phyloP scores from a whole-genome alignment of 352 stramenopile genomes.

The Pythium guiyangense region DNA sequence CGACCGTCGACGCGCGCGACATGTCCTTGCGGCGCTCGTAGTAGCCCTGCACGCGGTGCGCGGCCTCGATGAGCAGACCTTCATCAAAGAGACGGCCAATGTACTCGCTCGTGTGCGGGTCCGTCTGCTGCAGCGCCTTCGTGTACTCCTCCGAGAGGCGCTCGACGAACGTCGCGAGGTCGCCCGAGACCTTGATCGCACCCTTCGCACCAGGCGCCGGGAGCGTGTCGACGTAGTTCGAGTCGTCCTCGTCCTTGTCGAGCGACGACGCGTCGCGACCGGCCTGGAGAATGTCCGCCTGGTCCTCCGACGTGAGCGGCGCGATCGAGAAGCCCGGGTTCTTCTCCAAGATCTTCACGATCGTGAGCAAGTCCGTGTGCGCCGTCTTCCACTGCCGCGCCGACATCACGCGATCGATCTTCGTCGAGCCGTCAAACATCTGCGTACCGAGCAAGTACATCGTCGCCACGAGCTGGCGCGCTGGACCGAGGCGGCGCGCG shows the following conservation, averaged over 20 bases:
- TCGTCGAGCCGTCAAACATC: constrained; percentile 78
- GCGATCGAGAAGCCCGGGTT: constrained; percentile 77
- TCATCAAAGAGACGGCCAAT: constrained; percentile 93
- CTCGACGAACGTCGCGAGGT: constrained; percentile 86
- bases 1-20: constrained; percentile 81
- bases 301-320: constrained; percentile 73
- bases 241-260: constrained; percentile 84
- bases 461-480: constrained; percentile 66
- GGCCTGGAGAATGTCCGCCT: constrained; percentile 77
- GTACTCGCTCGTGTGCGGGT: constrained; percentile 95
- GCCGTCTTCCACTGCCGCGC: constrained; percentile 71
- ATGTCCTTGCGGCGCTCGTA: constrained; percentile 80
- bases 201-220: constrained; percentile 67
- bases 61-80: constrained; percentile 83
- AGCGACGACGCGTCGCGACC: constrained; percentile 60
- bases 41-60: constrained; percentile 88
- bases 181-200: constrained; percentile 86
- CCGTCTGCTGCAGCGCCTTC: constrained; percentile 96
- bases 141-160: constrained; percentile 97
- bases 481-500: constrained; percentile 64
- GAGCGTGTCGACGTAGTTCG: constrained; percentile 74
- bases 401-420: constrained; percentile 86
- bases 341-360: constrained; percentile 77
- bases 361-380: constrained; percentile 52
- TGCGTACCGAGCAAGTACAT: constrained; percentile 82